Evolutionary conservation across 148 eudicot species (phyloP).

Genomic region (Vaccinium macrocarpon): DNA sequence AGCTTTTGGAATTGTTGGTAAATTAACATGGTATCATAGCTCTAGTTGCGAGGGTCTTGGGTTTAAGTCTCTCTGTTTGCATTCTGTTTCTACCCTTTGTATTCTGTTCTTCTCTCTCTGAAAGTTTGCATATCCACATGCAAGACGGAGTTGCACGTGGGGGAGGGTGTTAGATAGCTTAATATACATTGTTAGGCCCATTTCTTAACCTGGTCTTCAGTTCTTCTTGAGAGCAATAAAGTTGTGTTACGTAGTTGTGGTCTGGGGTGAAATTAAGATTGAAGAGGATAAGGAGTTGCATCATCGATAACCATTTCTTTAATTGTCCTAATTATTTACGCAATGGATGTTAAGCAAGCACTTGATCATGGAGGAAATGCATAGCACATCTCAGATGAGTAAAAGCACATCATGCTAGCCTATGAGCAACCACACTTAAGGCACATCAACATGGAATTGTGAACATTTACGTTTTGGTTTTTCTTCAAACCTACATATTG

Average conservation of each 20-base stretch:
- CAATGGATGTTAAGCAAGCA: neutral
- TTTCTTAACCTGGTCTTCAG: neutral
- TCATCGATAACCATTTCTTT: neutral
- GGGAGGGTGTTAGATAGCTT: too few relatives aligned
- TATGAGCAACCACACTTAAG: neutral
- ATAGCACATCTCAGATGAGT: neutral
- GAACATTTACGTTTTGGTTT: neutral
- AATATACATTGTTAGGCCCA: too few relatives aligned
- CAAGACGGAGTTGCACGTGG: too few relatives aligned
- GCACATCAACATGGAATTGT: neutral
- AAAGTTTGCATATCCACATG: too few relatives aligned
- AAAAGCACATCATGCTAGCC: neutral
- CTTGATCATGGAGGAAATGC: constrained; percentile 1
- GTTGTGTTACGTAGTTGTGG: neutral
- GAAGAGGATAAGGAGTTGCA: neutral
- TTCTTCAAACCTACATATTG: neutral
- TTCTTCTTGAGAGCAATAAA: neutral
- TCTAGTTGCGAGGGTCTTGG: too few relatives aligned
- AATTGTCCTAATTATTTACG: neutral
- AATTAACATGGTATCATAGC: too few relatives aligned
- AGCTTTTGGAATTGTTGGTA: too few relatives aligned
- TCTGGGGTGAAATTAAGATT: neutral
- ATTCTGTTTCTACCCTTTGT: too few relatives aligned
- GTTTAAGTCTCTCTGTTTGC: too few relatives aligned
- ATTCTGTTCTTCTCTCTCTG: too few relatives aligned